Evolutionary conservation across 2,329 filamentous ascomycete species (phyloP), one percentile per base, ranked within the genome.

Genomic region (Zasmidium cellare): DNA sequence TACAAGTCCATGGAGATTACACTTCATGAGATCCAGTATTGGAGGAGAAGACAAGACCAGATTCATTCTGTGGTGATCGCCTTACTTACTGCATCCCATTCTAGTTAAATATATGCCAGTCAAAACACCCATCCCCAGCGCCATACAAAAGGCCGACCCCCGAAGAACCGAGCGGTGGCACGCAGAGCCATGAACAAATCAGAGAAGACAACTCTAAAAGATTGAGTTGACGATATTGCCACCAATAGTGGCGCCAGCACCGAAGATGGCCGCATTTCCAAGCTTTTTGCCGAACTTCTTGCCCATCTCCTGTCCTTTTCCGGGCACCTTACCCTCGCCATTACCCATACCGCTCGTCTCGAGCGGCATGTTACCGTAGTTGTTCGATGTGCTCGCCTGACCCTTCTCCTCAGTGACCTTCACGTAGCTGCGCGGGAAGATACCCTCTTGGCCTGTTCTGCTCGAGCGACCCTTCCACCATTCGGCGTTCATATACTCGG

Each of bases 401-500:
- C 73, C 65, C 74, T 88, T 86, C 65, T 88, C 82, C 67, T 92
- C 87, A 52, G 89, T 77, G 52, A 90, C 80, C 62, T 80, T 82
- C 51, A 96, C 92, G 72, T 97, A 97, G 73, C 84, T 91, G 67
- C 88, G 85, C n/a, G 93, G 93, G 82, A 97, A 97, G 73, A 97
- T 96, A 68, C 93, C 93, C 77, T 96, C 91, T 65, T 85, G 79
- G 56, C 88, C 88, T 9, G 92, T 96, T 53, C 91, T 86, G 70
- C 88, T 80, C 76, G 96, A 96, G 67, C 84, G 85, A 66, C 93
- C 93, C 81, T 91, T 88, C 91, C 92, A 97, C 93, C 93, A 97
- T 76, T 97, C 92, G 62, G 87, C 86, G 76, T 97, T 97, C 88
- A 96, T 94, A 79, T 96, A 92, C 46, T 96, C 91, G 65, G 86